Percentiles rank a stretch among this genome's conserved stretches.
phyloP scores from a whole-genome alignment of 139 green algal species.

The Chlamydomonas eustigma region DNA sequence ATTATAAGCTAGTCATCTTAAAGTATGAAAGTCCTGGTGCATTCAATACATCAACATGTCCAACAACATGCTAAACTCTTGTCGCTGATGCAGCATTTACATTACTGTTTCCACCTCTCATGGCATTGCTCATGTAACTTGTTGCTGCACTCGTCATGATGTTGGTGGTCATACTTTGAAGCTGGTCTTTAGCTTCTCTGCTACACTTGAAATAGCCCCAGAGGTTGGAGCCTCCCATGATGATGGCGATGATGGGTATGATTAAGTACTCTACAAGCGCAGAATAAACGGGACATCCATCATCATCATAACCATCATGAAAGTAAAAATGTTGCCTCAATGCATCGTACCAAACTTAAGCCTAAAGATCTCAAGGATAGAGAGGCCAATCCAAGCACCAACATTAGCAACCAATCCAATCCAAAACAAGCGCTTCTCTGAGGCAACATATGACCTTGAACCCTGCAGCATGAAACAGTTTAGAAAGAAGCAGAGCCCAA shows the following conservation, averaged over 20 bases:
- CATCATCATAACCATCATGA: too few relatives aligned
- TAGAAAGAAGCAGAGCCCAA: background rate
- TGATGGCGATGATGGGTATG: constrained; percentile 74
- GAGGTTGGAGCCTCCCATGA: constrained; percentile 75
- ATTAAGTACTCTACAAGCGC: constrained; percentile 70
- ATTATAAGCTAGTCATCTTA: too few relatives aligned
- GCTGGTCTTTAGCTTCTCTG: constrained; percentile 65
- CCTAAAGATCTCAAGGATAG: constrained; percentile 58
- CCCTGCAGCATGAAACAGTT: constrained; percentile 39
- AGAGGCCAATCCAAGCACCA: constrained; percentile 56
- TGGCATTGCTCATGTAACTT: background rate
- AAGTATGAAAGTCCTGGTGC: background rate
- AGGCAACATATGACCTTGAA: constrained; percentile 58
- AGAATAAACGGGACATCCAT: background rate
- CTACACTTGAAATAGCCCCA: constrained; percentile 87
- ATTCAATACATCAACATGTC: background rate
- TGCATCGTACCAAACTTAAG: constrained; percentile 58
- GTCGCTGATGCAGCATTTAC: too few relatives aligned
- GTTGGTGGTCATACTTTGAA: constrained; percentile 45
- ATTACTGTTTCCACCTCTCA: background rate
- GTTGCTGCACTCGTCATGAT: constrained; percentile 20
- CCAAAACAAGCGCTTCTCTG: constrained; percentile 76
- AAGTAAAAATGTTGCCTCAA: background rate
- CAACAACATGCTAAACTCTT: background rate
- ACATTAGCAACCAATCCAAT: constrained; percentile 57